Evolutionary conservation across 2,329 filamentous ascomycete species (phyloP).

Genomic region (Ilyonectria robusta): DNA sequence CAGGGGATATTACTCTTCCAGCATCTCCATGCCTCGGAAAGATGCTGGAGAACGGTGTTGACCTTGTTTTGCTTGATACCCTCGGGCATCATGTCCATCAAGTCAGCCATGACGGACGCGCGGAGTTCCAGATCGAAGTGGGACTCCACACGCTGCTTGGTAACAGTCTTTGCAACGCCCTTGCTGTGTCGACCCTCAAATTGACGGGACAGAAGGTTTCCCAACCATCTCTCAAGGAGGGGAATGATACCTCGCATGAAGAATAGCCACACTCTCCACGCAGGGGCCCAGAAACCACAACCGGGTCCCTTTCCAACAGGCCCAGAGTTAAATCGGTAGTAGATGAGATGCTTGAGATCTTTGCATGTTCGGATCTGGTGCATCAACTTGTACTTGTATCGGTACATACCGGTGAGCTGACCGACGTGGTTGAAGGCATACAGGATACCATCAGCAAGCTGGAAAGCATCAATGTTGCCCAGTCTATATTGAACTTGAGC

Average conservation of each 20-base stretch:
- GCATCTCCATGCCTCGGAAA: conserved; percentile 98
- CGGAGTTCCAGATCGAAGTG: conserved; percentile 98
- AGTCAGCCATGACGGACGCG: conserved; percentile 97
- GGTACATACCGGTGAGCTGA: conserved; percentile 98
- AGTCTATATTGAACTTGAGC: conserved; percentile 98
- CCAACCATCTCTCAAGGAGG: conserved; percentile 95
- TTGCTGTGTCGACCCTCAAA: conserved; percentile 99
- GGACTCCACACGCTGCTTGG: conserved; percentile 98
- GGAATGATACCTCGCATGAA: conserved; percentile 99
- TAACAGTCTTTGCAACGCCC: conserved; percentile 98
- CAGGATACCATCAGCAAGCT: conserved; percentile 97
- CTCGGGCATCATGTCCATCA: conserved; percentile 99
- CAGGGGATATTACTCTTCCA: conserved; percentile 99
- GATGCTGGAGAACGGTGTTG: conserved; percentile 95
- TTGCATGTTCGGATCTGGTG: conserved; percentile 99
- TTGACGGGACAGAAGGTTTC: conserved; percentile 95
- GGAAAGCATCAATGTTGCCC: conserved; percentile 98
- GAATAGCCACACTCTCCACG: conserved; percentile 99
- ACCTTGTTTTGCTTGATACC: conserved; percentile 99
- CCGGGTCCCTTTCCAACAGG: conserved; percentile 97
- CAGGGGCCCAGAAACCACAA: conserved; percentile 98
- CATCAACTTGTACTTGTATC: conserved; percentile 99
- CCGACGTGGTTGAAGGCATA: conserved; percentile 99
- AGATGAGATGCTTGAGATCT: conserved; percentile 98
- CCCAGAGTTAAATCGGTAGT: conserved; percentile 98